Conservation (phyloP, 768 basidiomycete genomes). For the Pulveroboletus ravenelii region DNA sequence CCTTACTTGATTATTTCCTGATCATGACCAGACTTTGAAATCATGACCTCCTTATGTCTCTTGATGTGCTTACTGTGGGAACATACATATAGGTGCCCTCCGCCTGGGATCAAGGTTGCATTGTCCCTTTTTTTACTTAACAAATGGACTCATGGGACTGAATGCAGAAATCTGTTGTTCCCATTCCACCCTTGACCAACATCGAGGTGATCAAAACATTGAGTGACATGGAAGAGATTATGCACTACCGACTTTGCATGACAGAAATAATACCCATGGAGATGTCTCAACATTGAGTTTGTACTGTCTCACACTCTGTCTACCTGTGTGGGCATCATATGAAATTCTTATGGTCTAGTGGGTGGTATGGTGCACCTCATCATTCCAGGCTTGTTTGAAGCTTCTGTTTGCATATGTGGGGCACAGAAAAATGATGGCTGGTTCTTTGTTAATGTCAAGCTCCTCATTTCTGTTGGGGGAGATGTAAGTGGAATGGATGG, state of each 20-base stretch:
- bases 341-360: slow-evolving; percentile 37
- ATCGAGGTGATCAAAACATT: slow-evolving; percentile 61
- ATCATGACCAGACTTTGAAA: slow-evolving; percentile 66
- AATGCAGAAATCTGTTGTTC: slow-evolving; percentile 63
- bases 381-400: slow-evolving; percentile 67
- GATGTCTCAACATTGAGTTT: slow-evolving; percentile 67
- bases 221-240: slow-evolving; percentile 66
- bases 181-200: slow-evolving; percentile 60
- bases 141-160: slow-evolving; percentile 19
- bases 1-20: neutral
- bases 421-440: slow-evolving; percentile 68
- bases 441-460: slow-evolving; percentile 80
- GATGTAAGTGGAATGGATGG: slow-evolving; percentile 72
- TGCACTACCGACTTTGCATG: slow-evolving; percentile 75
- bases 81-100: slow-evolving; percentile 83
- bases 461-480: slow-evolving; percentile 67
- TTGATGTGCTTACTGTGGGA: slow-evolving; percentile 84
- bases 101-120: slow-evolving; percentile 70
- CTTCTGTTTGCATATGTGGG: slow-evolving; percentile 69
- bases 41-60: slow-evolving; percentile 86
- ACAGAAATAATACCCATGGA: slow-evolving; percentile 78
- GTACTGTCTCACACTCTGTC: slow-evolving; percentile 35
- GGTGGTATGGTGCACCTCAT: slow-evolving; percentile 78
- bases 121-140: slow-evolving; percentile 11
- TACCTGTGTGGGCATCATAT: slow-evolving; percentile 7